Conservation (phyloP, 1,284 basidiomycete species). For the Malassezia obtusa region DNA sequence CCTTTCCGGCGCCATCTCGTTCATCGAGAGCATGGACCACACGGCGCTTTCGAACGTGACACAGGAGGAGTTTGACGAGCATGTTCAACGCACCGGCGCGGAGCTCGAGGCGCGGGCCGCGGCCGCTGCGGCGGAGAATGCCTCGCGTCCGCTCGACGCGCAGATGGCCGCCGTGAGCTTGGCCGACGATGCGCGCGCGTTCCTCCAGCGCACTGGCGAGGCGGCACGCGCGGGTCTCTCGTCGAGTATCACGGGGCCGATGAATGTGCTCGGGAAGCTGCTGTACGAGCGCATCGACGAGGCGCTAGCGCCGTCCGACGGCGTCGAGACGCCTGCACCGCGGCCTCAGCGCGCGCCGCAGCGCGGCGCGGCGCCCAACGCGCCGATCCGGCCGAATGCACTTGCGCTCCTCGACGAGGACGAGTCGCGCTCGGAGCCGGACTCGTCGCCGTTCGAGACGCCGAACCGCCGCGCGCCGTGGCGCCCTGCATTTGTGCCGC, state of each 20-base stretch:
- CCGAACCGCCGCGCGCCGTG: not conserved
- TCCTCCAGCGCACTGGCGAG: slow-evolving; percentile 44
- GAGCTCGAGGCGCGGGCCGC: slow-evolving; percentile 3
- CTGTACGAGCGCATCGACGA: slow-evolving; percentile 41
- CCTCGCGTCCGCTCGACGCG: slow-evolving; percentile 2
- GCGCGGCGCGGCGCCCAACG: slow-evolving; percentile 20
- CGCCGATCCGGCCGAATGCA: slow-evolving; percentile 12
- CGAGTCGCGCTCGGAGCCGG: not conserved
- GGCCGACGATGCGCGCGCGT: slow-evolving; percentile 44
- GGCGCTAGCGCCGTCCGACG: not conserved
- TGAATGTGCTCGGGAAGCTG: slow-evolving; percentile 39
- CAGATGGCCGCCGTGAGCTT: slow-evolving; percentile 17
- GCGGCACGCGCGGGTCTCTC: slow-evolving; percentile 34
- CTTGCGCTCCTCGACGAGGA: not conserved
- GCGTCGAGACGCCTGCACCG: slow-evolving; percentile 1
- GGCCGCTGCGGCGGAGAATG: not conserved
- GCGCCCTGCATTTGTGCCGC: slow-evolving; percentile 2
- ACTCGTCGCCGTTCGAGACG: not conserved
- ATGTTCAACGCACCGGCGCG: slow-evolving; percentile 15
- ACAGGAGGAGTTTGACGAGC: slow-evolving; percentile 74
- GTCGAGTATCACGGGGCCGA: slow-evolving; percentile 27
- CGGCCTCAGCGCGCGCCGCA: not conserved
- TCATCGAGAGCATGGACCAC: slow-evolving; percentile 94
- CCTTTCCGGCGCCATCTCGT: slow-evolving; percentile 74
- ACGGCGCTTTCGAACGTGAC: slow-evolving; percentile 81